Conservation (phyloP, 2,329 filamentous ascomycete species). For the Diaporthe capsici region DNA sequence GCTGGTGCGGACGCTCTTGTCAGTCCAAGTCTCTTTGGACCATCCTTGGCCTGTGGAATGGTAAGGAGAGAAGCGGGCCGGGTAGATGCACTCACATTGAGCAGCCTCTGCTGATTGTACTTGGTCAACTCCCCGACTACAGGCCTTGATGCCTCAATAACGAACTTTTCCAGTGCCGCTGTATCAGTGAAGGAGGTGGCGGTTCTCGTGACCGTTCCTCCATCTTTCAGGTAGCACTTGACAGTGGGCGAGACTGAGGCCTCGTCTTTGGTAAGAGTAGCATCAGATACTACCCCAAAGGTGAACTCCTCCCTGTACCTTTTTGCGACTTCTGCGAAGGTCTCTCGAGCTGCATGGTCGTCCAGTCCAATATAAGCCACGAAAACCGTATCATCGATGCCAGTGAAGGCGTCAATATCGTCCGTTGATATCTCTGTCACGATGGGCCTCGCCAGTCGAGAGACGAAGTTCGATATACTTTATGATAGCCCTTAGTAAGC, state of each 20-base stretch:
- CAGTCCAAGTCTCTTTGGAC: not conserved
- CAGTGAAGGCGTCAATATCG: slow-evolving; percentile 47
- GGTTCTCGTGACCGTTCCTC: slow-evolving; percentile 46
- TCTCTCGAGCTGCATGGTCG: slow-evolving; percentile 42
- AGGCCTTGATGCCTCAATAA: slow-evolving; percentile 48
- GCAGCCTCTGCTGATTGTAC: slow-evolving; percentile 51
- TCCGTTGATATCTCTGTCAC: slow-evolving; percentile 45
- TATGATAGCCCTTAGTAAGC: not conserved
- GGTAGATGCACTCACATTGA: slow-evolving; percentile 49
- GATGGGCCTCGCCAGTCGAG: slow-evolving; percentile 47
- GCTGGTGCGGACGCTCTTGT: slow-evolving; percentile 43
- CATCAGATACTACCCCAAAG: slow-evolving; percentile 49
- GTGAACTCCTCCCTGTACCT: slow-evolving; percentile 52
- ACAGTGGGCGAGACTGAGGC: slow-evolving; percentile 44
- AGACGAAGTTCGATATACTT: slow-evolving; percentile 47
- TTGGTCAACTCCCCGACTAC: slow-evolving; percentile 52
- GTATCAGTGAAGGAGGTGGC: slow-evolving; percentile 41
- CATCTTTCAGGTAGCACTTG: slow-evolving; percentile 51
- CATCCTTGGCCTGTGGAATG: not conserved
- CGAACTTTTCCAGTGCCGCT: slow-evolving; percentile 47
- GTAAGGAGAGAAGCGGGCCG: not conserved
- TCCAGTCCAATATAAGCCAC: slow-evolving; percentile 47
- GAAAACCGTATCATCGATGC: slow-evolving; percentile 51
- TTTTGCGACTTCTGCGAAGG: slow-evolving; percentile 47
- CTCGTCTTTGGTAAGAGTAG: slow-evolving; percentile 40